A percentile compares a stretch with the other conserved stretches of the same genome.
phyloP scores from a whole-genome alignment of 176 grass and related monocot genomes.

The Ensete ventricosum region DNA sequence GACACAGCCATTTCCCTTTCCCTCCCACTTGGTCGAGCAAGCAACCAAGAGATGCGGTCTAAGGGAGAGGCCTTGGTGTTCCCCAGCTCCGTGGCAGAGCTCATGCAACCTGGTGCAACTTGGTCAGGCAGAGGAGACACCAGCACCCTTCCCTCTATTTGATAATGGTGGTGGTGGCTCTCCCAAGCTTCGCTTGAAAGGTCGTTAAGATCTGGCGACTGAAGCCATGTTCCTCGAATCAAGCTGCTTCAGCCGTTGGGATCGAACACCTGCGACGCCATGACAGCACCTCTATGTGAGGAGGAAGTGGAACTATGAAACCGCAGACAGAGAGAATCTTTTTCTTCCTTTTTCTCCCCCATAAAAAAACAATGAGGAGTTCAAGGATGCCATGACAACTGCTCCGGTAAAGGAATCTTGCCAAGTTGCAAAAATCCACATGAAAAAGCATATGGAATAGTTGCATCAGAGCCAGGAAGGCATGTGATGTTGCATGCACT shows the following conservation, averaged over 20 bases:
- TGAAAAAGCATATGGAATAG: not conserved
- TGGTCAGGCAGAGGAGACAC: slow-evolving; percentile 5
- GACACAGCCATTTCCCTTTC: slow-evolving; percentile 11
- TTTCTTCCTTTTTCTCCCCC: not conserved
- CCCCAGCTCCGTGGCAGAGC: slow-evolving; percentile 2
- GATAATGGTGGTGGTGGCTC: slow-evolving; percentile 19
- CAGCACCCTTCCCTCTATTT: slow-evolving; percentile 9
- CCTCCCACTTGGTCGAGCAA: not conserved
- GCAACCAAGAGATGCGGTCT: slow-evolving; percentile 30
- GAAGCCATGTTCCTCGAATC: slow-evolving; percentile 11
- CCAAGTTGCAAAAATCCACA: slow-evolving; percentile 10
- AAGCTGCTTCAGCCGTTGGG: not conserved
- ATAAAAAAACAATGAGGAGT: not conserved
- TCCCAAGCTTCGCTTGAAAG: slow-evolving; percentile 30
- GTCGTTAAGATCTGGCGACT: slow-evolving; percentile 42
- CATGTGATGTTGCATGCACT: not conserved
- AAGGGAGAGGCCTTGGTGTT: slow-evolving; percentile 10
- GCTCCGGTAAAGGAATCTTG: not conserved
- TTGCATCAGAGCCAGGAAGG: not conserved
- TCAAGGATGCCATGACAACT: not conserved
- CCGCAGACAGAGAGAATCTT: slow-evolving; percentile 4
- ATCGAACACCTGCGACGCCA: slow-evolving; percentile 40
- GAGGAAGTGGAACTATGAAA: not conserved
- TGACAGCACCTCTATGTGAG: slow-evolving; percentile 9
- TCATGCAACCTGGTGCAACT: not conserved